Evolutionary conservation across 164 flowering plant species (phyloP).

Genomic region (Hamamelis virginiana): DNA sequence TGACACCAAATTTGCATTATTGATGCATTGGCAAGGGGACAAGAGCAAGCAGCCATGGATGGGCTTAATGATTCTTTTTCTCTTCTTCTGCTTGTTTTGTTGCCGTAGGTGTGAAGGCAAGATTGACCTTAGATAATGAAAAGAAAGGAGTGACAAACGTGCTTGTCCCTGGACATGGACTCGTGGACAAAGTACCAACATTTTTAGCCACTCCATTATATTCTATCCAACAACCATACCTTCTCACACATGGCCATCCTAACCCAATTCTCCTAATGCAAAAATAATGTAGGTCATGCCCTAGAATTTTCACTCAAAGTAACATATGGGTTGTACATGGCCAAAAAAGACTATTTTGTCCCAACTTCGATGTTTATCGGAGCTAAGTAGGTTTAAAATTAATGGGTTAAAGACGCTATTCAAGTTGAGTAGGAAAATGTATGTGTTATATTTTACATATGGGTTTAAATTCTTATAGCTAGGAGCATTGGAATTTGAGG

Average conservation of each 20-base stretch:
- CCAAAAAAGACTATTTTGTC: too few species aligned
- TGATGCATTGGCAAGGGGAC: slow-evolving; percentile 15
- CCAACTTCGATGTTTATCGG: too few species aligned
- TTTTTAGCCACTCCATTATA: slow-evolving; percentile 27
- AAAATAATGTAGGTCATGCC: neutral
- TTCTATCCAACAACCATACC: slow-evolving; percentile 9
- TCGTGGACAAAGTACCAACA: slow-evolving; percentile 36
- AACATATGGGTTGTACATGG: too few species aligned
- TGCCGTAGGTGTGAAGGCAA: neutral
- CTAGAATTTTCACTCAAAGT: too few species aligned
- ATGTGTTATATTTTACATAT: too few species aligned
- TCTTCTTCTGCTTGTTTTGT: slow-evolving; percentile 27
- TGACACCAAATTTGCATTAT: slow-evolving; percentile 12
- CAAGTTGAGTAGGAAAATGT: too few species aligned
- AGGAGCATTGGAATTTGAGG: too few species aligned
- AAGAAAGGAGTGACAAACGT: slow-evolving; percentile 18
- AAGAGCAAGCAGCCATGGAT: slow-evolving; percentile 25
- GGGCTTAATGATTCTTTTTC: slow-evolving; percentile 20
- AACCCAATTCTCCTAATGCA: neutral
- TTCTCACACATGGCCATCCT: too few species aligned
- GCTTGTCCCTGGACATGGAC: slow-evolving; percentile 24
- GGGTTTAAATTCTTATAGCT: too few species aligned
- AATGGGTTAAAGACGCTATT: too few species aligned
- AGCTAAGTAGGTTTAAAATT: too few species aligned
- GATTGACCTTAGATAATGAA: slow-evolving; percentile 17